Evolutionary conservation across 2,329 filamentous ascomycete species (phyloP).

Genomic region (Pseudohalonectria lignicola): DNA sequence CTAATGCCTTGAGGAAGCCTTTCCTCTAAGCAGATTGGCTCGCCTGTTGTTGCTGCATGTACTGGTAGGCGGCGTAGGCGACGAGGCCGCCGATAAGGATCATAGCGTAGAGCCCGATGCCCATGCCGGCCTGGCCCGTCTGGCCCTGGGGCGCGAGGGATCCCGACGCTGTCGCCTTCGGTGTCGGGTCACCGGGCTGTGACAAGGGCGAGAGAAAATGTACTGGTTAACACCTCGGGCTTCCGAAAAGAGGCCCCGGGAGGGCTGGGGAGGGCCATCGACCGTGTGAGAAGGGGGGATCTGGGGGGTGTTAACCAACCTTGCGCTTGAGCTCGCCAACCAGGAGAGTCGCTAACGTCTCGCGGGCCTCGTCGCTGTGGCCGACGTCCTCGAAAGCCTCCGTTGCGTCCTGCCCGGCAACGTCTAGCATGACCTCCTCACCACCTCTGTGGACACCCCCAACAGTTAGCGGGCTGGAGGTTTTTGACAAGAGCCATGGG

Average conservation of each 20-base stretch:
- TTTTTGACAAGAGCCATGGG: background rate
- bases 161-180: conserved; percentile 44
- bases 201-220: conserved; percentile 3
- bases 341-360: conserved; percentile 71
- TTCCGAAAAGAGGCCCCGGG: no score
- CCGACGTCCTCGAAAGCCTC: conserved; percentile 99
- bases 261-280: background rate
- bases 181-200: conserved; percentile 68
- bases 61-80: conserved; percentile 78
- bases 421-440: conserved; percentile 95
- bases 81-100: conserved; percentile 65
- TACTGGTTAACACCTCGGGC: background rate
- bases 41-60: conserved; percentile 50
- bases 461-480: conserved; percentile 1
- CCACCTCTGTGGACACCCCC: conserved; percentile 56
- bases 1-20: no score
- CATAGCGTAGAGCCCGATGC: conserved; percentile 72
- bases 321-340: conserved; percentile 71
- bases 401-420: conserved; percentile 89
- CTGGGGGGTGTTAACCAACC: conserved; percentile 29
- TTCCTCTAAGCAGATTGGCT: conserved; percentile 12
- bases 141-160: conserved; percentile 37
- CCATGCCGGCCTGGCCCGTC: conserved; percentile 45
- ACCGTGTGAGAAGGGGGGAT: background rate
- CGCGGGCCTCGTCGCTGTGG: conserved; percentile 95